Percentiles rank a stretch among this genome's conserved stretches.
Evolutionary conservation across 2,329 filamentous ascomycete genomes (phyloP).

Genomic region (Hymenoscyphus repandus): DNA sequence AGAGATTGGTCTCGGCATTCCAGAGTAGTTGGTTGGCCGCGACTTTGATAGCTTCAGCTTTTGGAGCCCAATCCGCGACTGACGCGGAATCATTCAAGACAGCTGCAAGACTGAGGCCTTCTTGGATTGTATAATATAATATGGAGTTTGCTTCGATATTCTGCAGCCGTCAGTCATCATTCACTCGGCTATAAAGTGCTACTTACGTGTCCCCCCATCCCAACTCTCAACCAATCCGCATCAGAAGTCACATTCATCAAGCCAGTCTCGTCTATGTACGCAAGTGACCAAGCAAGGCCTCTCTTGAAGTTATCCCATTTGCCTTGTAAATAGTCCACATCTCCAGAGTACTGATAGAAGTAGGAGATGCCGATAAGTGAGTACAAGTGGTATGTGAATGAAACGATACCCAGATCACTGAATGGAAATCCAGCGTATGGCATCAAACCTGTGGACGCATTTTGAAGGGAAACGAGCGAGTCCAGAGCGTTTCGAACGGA

Average conservation of each 20-base stretch:
- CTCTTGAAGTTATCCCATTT: slow-evolving; percentile 44
- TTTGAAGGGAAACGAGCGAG: slow-evolving; percentile 37
- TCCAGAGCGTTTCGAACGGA: slow-evolving; percentile 44
- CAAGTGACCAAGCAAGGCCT: slow-evolving; percentile 40
- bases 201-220: slow-evolving; percentile 24
- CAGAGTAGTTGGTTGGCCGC: slow-evolving; percentile 17
- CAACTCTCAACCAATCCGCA: slow-evolving; percentile 21
- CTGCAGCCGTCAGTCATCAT: neutral
- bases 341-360: slow-evolving; percentile 50
- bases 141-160: slow-evolving; percentile 25
- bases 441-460: slow-evolving; percentile 35
- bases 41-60: slow-evolving; percentile 5
- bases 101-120: slow-evolving; percentile 38
- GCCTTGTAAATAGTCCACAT: slow-evolving; percentile 40
- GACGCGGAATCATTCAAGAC: slow-evolving; percentile 19
- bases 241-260: slow-evolving; percentile 20
- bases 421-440: slow-evolving; percentile 45
- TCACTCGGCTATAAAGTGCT: neutral
- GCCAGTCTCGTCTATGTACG: slow-evolving; percentile 35
- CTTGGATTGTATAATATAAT: slow-evolving; percentile 42
- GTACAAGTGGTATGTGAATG: slow-evolving; percentile 53
- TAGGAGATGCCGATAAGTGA: slow-evolving; percentile 53
- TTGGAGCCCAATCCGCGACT: slow-evolving; percentile 2
- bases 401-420: slow-evolving; percentile 39
- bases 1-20: slow-evolving; percentile 37